Percentiles rank a stretch among this genome's conserved stretches.
Evolutionary conservation across 106 monocot species (phyloP).

Genomic region (Hemerocallis citrina): DNA sequence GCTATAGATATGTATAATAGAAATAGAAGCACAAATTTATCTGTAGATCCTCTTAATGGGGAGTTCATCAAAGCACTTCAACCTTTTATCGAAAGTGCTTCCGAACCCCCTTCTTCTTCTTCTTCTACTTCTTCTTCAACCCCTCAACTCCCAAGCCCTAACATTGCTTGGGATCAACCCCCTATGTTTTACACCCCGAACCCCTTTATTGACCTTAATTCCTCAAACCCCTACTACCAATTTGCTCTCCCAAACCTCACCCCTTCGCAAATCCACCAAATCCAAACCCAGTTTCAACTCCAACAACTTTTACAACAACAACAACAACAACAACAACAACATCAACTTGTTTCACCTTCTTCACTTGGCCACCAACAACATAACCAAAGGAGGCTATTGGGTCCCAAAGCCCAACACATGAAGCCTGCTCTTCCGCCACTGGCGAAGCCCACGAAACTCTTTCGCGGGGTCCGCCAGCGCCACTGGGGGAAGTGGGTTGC

Average conservation of each 20-base stretch:
- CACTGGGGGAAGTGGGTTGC: constrained; percentile 86
- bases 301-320: constrained; percentile 11
- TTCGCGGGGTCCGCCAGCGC: constrained; percentile 60
- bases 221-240: no score
- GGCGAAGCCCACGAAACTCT: constrained; percentile 33
- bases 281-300: constrained; percentile 22
- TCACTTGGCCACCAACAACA: not conserved
- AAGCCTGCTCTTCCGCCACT: not conserved
- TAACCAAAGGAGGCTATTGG: constrained; percentile 4
- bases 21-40: not conserved
- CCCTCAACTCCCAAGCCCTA: not conserved
- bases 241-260: constrained; percentile 11
- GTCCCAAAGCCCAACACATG: constrained; percentile 15
- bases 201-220: not conserved
- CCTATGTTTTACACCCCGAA: not conserved
- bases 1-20: constrained; percentile 20
- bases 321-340: constrained; percentile 9
- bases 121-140: not conserved
- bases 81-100: constrained; percentile 35
- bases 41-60: constrained; percentile 8
- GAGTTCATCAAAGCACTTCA: constrained; percentile 33
- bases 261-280: constrained; percentile 24
- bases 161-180: not conserved
- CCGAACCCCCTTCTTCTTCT: constrained; percentile 7
- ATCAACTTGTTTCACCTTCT: not conserved